These are phyloP conservation scores for Ganoderma boninense DNA, from an alignment of 1,284 basidiomycete genomes.

Conservation along the genomic window DNA sequence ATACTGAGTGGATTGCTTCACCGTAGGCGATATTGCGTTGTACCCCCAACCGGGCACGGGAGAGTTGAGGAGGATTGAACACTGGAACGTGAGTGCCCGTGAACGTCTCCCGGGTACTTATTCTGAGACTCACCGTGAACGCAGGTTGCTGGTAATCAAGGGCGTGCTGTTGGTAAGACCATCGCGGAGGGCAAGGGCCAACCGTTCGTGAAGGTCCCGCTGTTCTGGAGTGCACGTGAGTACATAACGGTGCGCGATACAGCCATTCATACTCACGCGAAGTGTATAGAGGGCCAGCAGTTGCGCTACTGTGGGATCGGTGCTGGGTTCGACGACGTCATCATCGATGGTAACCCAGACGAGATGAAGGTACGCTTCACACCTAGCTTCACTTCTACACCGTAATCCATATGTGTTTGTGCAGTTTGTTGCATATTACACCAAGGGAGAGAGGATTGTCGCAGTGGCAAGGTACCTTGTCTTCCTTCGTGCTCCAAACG, in stretches of 20 bases:
- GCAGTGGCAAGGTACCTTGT: constrained; percentile 76
- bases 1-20: no score
- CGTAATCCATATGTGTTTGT: background rate
- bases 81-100: constrained; percentile 80
- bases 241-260: constrained; percentile 23
- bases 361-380: constrained; percentile 76
- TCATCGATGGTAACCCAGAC: constrained; percentile 74
- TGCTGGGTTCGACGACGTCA: constrained; percentile 88
- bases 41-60: constrained; percentile 73
- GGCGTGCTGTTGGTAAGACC: constrained; percentile 82
- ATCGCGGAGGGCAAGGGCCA: constrained; percentile 65
- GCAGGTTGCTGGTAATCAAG: constrained; percentile 87
- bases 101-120: no score
- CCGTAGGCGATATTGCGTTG: constrained; percentile 81
- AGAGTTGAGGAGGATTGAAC: constrained; percentile 77
- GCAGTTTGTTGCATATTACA: constrained; percentile 89
- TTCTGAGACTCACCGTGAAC: background rate
- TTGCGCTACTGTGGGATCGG: constrained; percentile 92
- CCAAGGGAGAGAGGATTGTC: constrained; percentile 78
- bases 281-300: constrained; percentile 67
- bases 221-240: constrained; percentile 91
- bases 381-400: background rate
- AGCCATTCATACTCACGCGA: constrained; percentile 13
- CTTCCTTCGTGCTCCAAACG: background rate
- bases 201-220: constrained; percentile 80